Evolutionary conservation across 1,139 yeast species (phyloP).

Genomic region (Saccharomyces hybrid): DNA sequence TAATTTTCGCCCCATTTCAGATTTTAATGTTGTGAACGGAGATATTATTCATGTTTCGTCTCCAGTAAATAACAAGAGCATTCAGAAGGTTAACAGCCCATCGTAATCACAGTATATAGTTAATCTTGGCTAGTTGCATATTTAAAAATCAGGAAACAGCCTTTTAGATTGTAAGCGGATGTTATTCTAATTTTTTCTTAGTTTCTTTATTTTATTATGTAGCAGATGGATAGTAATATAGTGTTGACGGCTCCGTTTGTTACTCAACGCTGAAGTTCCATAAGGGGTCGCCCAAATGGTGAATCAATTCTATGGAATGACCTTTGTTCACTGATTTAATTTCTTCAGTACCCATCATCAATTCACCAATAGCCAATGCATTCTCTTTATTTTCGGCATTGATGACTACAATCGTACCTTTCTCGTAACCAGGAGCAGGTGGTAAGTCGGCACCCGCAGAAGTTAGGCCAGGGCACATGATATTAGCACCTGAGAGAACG

Average conservation of each 20-base stretch:
- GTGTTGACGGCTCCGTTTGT: constrained; percentile 3
- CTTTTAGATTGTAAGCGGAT: constrained; percentile 3
- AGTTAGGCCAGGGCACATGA: constrained; percentile 96
- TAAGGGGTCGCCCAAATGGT: constrained; percentile 84
- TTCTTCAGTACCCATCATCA: constrained; percentile 84
- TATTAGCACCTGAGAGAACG: constrained; percentile 87
- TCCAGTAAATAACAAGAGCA: background rate
- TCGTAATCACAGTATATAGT: background rate
- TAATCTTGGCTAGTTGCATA: background rate
- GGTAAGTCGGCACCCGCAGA: constrained; percentile 85
- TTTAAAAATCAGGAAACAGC: background rate
- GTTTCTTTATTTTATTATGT: background rate
- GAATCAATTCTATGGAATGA: constrained; percentile 78
- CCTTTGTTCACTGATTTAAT: constrained; percentile 80
- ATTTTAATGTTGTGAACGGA: constrained; percentile 10
- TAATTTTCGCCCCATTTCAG: constrained; percentile 20
- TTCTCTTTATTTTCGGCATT: constrained; percentile 90
- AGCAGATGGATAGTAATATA: constrained; percentile 1
- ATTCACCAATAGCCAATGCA: constrained; percentile 83
- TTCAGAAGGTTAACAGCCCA: background rate
- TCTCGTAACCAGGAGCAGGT: constrained; percentile 50
- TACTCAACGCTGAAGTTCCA: constrained; percentile 50
- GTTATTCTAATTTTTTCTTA: background rate
- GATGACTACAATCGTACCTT: constrained; percentile 66
- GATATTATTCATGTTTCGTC: constrained; percentile 3